These are phyloP conservation scores for Aspergillus sp. DNA, from an alignment of 2,329 filamentous ascomycete species.

Conservation along the genomic window DNA sequence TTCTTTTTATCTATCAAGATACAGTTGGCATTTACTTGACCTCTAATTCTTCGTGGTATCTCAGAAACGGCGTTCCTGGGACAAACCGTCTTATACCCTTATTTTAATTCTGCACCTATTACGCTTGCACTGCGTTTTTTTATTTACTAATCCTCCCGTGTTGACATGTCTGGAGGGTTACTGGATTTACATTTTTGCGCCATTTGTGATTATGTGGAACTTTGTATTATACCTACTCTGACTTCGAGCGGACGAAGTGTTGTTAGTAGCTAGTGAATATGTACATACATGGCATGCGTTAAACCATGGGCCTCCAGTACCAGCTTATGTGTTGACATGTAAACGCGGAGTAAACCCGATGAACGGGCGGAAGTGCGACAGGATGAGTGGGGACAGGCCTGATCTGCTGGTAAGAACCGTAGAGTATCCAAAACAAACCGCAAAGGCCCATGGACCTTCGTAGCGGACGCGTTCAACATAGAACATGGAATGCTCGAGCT, in stretches of 20 bases:
- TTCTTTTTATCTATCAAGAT: constrained; percentile 2
- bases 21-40: constrained; percentile 13
- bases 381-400: neutral
- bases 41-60: constrained; percentile 20
- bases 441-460: neutral
- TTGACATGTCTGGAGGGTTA: constrained; percentile 17
- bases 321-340: neutral
- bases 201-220: constrained; percentile 13
- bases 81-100: constrained; percentile 35
- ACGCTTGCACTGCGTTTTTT: constrained; percentile 14
- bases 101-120: constrained; percentile 32
- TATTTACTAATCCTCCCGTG: constrained; percentile 5
- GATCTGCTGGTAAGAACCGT: neutral
- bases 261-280: constrained; percentile 19
- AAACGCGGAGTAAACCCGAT: neutral
- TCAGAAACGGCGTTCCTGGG: constrained; percentile 25
- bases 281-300: constrained; percentile 26
- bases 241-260: constrained; percentile 12
- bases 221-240: constrained; percentile 16
- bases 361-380: too few species aligned
- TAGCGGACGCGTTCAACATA: neutral
- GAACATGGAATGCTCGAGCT: neutral
- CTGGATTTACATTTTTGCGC: constrained; percentile 13
- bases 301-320: constrained; percentile 16
- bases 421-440: neutral